A percentile compares a stretch with the other conserved stretches of the same genome.
These are phyloP conservation scores for Ganoderma lucidum DNA, from an alignment of 1,284 basidiomycete genomes.

Conservation along the genomic window DNA sequence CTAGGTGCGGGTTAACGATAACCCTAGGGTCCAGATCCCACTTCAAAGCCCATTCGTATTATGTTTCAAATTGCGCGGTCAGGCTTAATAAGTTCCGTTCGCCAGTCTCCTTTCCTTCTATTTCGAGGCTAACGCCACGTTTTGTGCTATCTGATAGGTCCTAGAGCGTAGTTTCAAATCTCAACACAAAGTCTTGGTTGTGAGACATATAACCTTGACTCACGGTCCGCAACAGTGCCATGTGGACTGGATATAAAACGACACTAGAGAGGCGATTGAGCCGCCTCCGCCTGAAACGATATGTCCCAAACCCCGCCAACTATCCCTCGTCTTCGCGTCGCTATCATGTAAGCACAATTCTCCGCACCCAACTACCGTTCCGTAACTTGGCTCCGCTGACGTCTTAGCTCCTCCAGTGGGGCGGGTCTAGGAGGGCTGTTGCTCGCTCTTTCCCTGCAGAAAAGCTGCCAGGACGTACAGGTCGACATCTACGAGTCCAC, in stretches of 20 bases:
- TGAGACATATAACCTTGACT: background rate
- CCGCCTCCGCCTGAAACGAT: background rate
- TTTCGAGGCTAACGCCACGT: background rate
- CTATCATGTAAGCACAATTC: constrained; percentile 1
- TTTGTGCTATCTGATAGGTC: background rate
- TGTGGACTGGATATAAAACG: background rate
- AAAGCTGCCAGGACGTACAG: constrained; percentile 44
- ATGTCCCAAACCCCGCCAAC: background rate
- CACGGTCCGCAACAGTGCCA: background rate
- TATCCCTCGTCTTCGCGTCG: background rate
- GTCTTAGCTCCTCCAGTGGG: constrained; percentile 37
- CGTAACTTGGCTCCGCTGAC: background rate
- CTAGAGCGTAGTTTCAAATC: background rate
- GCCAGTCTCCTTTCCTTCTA: background rate
- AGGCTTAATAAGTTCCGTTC: background rate
- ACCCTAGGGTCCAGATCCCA: background rate
- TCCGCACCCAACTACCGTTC: too few relatives aligned
- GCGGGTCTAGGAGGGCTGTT: constrained; percentile 48
- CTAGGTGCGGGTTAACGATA: background rate
- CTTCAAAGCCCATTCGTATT: background rate
- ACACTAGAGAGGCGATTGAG: background rate
- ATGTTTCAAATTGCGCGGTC: background rate
- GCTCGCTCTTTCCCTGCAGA: constrained; percentile 45
- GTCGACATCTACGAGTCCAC: constrained; percentile 53
- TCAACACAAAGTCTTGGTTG: background rate